Evolutionary conservation across 495 filamentous ascomycete species (phyloP).

Genomic region (Trichoderma orchidacearum): DNA sequence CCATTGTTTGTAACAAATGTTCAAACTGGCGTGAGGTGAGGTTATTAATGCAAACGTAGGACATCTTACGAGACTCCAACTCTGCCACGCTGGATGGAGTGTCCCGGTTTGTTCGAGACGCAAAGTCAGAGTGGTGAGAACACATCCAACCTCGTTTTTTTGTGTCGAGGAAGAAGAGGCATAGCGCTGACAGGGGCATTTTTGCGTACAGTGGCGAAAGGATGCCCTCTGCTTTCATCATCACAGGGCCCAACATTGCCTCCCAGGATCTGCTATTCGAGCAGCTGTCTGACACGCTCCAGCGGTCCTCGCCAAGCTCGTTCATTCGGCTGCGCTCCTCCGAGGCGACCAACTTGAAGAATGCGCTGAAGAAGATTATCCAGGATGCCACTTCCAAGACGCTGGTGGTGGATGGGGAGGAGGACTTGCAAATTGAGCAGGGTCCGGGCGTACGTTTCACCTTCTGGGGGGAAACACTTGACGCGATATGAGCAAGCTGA

Average conservation of each 20-base stretch:
- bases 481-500: conserved; percentile 22
- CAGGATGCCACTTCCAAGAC: conserved; percentile 32
- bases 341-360: conserved; percentile 73
- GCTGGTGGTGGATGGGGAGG: conserved; percentile 30
- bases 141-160: neutral
- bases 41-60: conserved; percentile 11
- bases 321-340: conserved; percentile 63
- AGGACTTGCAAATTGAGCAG: conserved; percentile 33
- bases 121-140: conserved; percentile 17
- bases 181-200: conserved; percentile 15
- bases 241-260: conserved; percentile 76
- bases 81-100: conserved; percentile 47
- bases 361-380: conserved; percentile 70
- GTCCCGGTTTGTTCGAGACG: conserved; percentile 45
- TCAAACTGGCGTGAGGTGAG: conserved; percentile 9
- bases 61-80: conserved; percentile 51
- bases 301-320: conserved; percentile 29
- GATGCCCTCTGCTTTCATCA: conserved; percentile 69
- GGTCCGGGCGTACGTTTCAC: conserved; percentile 25
- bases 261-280: conserved; percentile 61
- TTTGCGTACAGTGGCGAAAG: conserved; percentile 18
- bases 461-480: neutral
- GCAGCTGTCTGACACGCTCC: conserved; percentile 44
- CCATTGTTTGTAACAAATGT: neutral
- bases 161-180: neutral